Percentiles rank a stretch among this genome's conserved stretches.
phyloP scores from a whole-genome alignment of 768 basidiomycete species.

The Tulasnella sp. region DNA sequence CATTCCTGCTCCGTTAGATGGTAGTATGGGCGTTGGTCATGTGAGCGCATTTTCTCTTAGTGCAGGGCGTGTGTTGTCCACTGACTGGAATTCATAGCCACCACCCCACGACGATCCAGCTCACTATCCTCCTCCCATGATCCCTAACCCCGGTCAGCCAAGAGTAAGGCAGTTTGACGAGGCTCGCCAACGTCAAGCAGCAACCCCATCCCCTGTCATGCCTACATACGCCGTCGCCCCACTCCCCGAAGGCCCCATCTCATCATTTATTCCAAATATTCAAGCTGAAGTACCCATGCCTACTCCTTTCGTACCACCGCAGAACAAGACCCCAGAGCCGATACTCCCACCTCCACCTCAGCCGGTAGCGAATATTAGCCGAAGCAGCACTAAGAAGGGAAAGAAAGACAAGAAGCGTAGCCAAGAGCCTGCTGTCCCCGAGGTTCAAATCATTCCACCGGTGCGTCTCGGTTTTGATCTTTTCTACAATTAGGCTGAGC shows the following conservation, averaged over 20 bases:
- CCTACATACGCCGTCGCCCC: background rate
- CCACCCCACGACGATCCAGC: background rate
- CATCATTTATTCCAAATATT: slow-evolving; percentile 2
- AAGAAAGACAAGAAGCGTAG: slow-evolving; percentile 10
- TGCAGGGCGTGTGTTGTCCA: background rate
- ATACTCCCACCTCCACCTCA: background rate
- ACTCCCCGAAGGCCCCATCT: background rate
- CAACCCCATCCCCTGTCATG: background rate
- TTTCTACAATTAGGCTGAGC: background rate
- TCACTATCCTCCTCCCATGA: background rate
- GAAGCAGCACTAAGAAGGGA: slow-evolving; percentile 1
- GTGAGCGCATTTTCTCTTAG: background rate
- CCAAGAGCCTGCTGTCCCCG: background rate
- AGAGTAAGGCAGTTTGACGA: background rate
- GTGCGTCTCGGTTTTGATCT: background rate
- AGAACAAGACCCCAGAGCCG: background rate
- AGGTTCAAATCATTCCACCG: background rate
- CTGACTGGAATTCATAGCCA: background rate
- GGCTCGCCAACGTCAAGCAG: background rate
- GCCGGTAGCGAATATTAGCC: background rate
- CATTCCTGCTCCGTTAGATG: slow-evolving; percentile 8
- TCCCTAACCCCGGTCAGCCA: background rate
- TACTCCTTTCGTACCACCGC: background rate
- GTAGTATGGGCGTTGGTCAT: background rate
- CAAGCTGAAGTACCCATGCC: background rate